These are phyloP conservation scores for Grammothele lineata DNA, from an alignment of 768 basidiomycete species.

Conservation along the genomic window DNA sequence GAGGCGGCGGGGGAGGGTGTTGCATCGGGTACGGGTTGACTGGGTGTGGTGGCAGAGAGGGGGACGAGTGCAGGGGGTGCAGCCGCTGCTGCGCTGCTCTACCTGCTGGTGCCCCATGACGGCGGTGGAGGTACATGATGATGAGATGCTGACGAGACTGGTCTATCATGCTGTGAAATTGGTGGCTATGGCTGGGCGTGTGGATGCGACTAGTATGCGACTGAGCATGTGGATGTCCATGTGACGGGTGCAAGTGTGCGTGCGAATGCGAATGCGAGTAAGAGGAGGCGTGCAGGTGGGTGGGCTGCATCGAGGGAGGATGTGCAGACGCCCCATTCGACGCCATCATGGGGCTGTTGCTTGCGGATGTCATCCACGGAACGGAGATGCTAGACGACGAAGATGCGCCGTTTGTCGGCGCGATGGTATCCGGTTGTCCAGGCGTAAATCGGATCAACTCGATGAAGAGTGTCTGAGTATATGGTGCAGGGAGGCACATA, in stretches of 20 bases:
- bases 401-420: constrained; percentile 16
- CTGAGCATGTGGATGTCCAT: not conserved
- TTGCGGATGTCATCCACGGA: constrained; percentile 2
- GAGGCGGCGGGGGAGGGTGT: too few relatives aligned
- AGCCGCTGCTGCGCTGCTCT: constrained; percentile 26
- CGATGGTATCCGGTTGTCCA: constrained; percentile 43
- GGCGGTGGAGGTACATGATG: constrained; percentile 35
- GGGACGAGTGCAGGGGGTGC: constrained; percentile 25
- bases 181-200: constrained; percentile 1
- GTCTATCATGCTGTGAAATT: constrained; percentile 6
- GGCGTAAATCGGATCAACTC: constrained; percentile 66
- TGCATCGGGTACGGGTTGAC: too few relatives aligned
- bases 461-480: constrained; percentile 65
- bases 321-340: constrained; percentile 13
- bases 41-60: constrained; percentile 10
- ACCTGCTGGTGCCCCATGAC: constrained; percentile 31
- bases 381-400: constrained; percentile 23
- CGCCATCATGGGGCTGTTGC: not conserved
- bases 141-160: constrained; percentile 12
- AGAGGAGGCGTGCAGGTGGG: too few relatives aligned
- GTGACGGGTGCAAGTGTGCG: too few relatives aligned
- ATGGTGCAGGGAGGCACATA: constrained; percentile 60
- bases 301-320: constrained; percentile 8
- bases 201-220: not conserved
- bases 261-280: too few relatives aligned